Conservation (phyloP, 202 grass and related monocot genomes). For the Musa balbisiana region DNA sequence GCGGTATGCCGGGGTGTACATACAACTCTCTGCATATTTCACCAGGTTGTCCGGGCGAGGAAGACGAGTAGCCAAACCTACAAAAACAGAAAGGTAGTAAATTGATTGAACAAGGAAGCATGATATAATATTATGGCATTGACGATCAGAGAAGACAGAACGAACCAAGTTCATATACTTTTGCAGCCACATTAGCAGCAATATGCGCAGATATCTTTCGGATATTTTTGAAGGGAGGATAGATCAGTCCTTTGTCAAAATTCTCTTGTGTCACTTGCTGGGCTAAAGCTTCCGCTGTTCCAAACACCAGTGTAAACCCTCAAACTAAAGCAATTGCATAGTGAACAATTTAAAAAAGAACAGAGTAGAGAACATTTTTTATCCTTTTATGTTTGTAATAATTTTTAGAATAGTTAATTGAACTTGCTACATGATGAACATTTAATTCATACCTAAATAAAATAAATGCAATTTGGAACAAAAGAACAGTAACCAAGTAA, state of each 20-base stretch:
- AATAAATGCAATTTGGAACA: too few species aligned
- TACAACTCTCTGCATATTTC: conserved; percentile 72
- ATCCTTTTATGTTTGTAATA: too few species aligned
- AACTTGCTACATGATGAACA: too few species aligned
- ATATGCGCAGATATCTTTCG: conserved; percentile 79
- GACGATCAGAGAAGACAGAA: neutral
- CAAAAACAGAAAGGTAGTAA: neutral
- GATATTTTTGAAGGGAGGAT: conserved; percentile 73
- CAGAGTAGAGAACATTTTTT: too few species aligned
- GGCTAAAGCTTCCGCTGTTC: conserved; percentile 63
- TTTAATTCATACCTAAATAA: too few species aligned
- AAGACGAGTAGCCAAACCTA: conserved; percentile 67
- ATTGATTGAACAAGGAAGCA: neutral
- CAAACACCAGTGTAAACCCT: neutral
- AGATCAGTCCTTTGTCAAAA: conserved; percentile 76
- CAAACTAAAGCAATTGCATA: neutral
- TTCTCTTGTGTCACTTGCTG: conserved; percentile 57
- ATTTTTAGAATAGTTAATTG: too few species aligned
- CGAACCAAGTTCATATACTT: conserved; percentile 76
- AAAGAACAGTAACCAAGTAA: too few species aligned
- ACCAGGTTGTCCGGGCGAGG: conserved; percentile 66
- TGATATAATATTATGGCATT: neutral
- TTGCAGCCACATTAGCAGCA: conserved; percentile 49
- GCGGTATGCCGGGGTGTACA: conserved; percentile 77
- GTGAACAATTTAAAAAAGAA: neutral